Percentiles rank a stretch among this genome's conserved stretches.
Conservation (phyloP, 495 filamentous ascomycete species). For the Penicillium canescens region DNA sequence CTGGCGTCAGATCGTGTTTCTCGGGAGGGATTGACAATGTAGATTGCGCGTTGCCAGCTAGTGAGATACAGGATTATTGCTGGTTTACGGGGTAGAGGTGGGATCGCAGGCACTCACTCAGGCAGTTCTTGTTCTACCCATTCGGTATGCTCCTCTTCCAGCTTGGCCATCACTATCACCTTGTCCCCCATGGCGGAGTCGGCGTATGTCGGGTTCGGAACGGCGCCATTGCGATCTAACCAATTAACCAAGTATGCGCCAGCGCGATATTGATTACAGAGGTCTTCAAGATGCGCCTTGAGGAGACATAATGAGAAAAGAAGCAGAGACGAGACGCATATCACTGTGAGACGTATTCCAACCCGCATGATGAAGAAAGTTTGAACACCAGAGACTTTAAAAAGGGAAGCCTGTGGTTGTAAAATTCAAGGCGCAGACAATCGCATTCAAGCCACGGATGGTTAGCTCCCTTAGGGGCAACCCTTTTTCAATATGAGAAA, state of each 20-base stretch:
- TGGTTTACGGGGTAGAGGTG: neutral
- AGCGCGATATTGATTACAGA: conserved; percentile 47
- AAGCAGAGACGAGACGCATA: conserved; percentile 31
- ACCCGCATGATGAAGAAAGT: conserved; percentile 37
- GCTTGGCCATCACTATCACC: conserved; percentile 60
- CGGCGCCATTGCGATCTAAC: conserved; percentile 22
- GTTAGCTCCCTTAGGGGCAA: neutral
- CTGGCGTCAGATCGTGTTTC: conserved; percentile 46
- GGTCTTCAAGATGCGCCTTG: conserved; percentile 37
- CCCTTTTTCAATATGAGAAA: neutral
- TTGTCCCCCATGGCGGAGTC: conserved; percentile 32
- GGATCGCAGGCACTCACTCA: conserved; percentile 32
- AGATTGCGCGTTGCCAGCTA: conserved; percentile 61
- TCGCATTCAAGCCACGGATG: neutral
- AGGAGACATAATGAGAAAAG: conserved; percentile 38
- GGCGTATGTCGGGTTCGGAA: conserved; percentile 6
- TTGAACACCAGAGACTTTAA: conserved; percentile 4
- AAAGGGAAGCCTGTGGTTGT: conserved; percentile 8
- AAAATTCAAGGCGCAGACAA: neutral
- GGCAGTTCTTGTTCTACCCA: conserved; percentile 62
- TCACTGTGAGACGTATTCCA: conserved; percentile 30
- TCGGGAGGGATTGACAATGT: conserved; percentile 61
- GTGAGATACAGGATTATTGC: neutral
- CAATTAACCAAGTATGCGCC: conserved; percentile 42
- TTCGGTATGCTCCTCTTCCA: conserved; percentile 54